phyloP scores from a whole-genome alignment of 768 basidiomycete genomes.

The Coprinopsis marcescibilis region DNA sequence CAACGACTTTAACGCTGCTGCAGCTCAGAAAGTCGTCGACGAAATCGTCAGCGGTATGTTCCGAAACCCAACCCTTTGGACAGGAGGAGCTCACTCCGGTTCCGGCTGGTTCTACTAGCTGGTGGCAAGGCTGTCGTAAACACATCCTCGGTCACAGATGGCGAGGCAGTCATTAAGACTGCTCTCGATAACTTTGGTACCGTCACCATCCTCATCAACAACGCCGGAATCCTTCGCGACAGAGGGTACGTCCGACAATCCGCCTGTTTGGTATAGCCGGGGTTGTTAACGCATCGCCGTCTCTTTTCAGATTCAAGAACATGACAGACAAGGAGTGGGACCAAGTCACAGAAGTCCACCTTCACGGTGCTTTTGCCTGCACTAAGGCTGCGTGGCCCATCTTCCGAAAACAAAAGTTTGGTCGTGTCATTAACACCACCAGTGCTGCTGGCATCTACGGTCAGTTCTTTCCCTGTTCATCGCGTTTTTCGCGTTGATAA shows the following conservation, averaged over 20 bases:
- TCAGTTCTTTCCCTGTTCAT: slow-evolving; percentile 24
- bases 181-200: slow-evolving; percentile 82
- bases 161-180: slow-evolving; percentile 77
- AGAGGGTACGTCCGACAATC: slow-evolving; percentile 49
- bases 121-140: slow-evolving; percentile 89
- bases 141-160: slow-evolving; percentile 82
- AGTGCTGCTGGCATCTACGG: slow-evolving; percentile 94
- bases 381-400: slow-evolving; percentile 95
- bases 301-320: slow-evolving; percentile 74
- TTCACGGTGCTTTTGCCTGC: slow-evolving; percentile 91
- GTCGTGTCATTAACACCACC: slow-evolving; percentile 90
- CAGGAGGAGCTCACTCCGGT: background rate
- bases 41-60: slow-evolving; percentile 74
- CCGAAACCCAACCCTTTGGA: slow-evolving; percentile 1
- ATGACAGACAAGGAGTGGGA: slow-evolving; percentile 97
- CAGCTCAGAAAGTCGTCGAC: slow-evolving; percentile 89
- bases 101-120: slow-evolving; percentile 35
- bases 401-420: slow-evolving; percentile 93
- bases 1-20: slow-evolving; percentile 85
- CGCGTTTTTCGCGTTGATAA: background rate
- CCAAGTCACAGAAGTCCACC: slow-evolving; percentile 79
- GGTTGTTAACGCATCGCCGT: background rate
- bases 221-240: slow-evolving; percentile 86
- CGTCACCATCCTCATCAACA: slow-evolving; percentile 89
- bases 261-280: slow-evolving; percentile 1